Conservation (phyloP, 805 yeast species). For the Kurtzmaniella fragi region DNA sequence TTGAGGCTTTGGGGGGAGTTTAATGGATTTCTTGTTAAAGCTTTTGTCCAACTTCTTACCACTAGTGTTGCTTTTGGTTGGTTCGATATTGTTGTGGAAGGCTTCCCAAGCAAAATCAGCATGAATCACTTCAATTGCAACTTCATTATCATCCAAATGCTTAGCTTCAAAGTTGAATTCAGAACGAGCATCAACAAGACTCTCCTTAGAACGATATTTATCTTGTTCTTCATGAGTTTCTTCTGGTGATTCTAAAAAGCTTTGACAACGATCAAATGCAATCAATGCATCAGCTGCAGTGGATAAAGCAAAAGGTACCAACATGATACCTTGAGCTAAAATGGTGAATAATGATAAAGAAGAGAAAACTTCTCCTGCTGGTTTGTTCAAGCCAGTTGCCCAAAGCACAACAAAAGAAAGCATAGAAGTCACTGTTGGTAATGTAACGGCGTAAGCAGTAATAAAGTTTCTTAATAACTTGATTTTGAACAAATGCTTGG, state of each 20-base stretch:
- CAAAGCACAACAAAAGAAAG: constrained; percentile 40
- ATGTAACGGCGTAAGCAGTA: constrained; percentile 40
- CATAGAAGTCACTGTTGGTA: constrained; percentile 42
- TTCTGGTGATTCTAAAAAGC: constrained; percentile 22
- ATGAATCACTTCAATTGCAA: constrained; percentile 18
- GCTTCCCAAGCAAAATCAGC: constrained; percentile 30
- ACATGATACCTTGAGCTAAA: constrained; percentile 40
- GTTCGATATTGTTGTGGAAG: constrained; percentile 17
- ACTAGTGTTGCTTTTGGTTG: constrained; percentile 9
- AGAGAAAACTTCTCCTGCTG: constrained; percentile 38
- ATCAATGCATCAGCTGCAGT: constrained; percentile 41
- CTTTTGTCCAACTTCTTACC: constrained; percentile 8
- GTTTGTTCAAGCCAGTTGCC: constrained; percentile 36
- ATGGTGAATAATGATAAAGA: constrained; percentile 38
- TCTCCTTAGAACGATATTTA: constrained; percentile 1
- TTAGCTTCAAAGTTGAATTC: constrained; percentile 5
- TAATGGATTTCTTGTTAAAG: constrained; percentile 3
- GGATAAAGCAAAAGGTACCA: constrained; percentile 40
- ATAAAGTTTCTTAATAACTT: constrained; percentile 37
- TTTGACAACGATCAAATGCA: constrained; percentile 29
- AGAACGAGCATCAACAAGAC: constrained; percentile 5
- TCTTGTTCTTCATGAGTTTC: constrained; percentile 11
- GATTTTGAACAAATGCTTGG: constrained; percentile 36
- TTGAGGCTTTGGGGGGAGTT: background rate
- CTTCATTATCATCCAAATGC: constrained; percentile 4